Evolutionary conservation across 768 basidiomycete genomes (phyloP), one percentile per base, ranked within the genome.

Genomic region (Tricholoma sp.): DNA sequence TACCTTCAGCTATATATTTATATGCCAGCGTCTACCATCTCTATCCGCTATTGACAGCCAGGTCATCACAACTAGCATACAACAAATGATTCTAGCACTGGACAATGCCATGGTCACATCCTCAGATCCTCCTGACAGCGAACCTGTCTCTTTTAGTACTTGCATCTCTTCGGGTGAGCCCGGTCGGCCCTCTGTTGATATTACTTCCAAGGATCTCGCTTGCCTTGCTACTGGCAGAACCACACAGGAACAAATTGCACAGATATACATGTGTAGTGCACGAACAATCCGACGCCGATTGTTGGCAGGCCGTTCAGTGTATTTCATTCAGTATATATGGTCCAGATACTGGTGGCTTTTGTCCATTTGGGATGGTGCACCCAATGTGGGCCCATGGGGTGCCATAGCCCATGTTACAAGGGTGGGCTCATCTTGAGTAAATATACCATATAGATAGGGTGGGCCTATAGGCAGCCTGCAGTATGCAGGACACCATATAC

Each of bases 261-360:
- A 24, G 9, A 19, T 59, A 10, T 59, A 57, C 35, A n/a, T 18
- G 11, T 60, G 59, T 31, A 57, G 55, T 27, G 56, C 59, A 14
- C 35, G 61, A 32, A 63, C 64, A 41, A 62, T 66, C 54, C 54
- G 63, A 6, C 49, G 55, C 11, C 45, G 59, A 6, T 49, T 62
- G n/a, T 10, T 63, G 12, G 62, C n/a, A n/a, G n/a, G n/a, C n/a
- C n/a, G n/a, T n/a, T n/a, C n/a, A n/a, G n/a, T n/a, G n/a, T n/a
- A n/a, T n/a, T n/a, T n/a, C n/a, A n/a, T n/a, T n/a, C n/a, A n/a
- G n/a, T n/a, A n/a, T n/a, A n/a, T n/a, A n/a, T n/a, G n/a, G n/a
- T n/a, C n/a, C n/a, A n/a, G n/a, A n/a, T n/a, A n/a, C n/a, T n/a
- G n/a, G n/a, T n/a, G n/a, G n/a, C n/a, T n/a, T n/a, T n/a, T n/a